These are phyloP conservation scores for Penicillium crystallinum DNA, from an alignment of 495 filamentous ascomycete genomes.

Conservation along the genomic window DNA sequence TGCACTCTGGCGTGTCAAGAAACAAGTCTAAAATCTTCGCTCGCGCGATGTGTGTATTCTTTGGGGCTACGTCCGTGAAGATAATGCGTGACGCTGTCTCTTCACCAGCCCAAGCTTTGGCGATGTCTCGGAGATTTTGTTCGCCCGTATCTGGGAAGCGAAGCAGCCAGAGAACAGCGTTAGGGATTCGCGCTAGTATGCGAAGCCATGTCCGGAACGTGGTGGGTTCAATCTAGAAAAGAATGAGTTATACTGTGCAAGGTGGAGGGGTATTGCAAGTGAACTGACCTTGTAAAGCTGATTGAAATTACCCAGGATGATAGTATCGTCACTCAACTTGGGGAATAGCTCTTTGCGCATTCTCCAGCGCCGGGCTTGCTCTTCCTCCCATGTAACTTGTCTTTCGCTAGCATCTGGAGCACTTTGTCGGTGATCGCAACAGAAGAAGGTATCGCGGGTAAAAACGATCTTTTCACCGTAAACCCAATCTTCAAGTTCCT, in stretches of 20 bases:
- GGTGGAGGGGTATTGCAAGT: not conserved
- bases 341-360: constrained; percentile 97
- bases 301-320: constrained; percentile 98
- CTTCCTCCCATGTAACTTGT: constrained; percentile 74
- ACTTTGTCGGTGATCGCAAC: constrained; percentile 94
- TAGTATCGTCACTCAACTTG: constrained; percentile 68
- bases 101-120: constrained; percentile 75
- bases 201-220: constrained; percentile 96
- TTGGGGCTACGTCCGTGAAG: constrained; percentile 96
- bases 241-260: constrained; percentile 3
- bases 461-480: constrained; percentile 97
- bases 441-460: constrained; percentile 95
- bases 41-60: constrained; percentile 88
- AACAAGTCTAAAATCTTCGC: constrained; percentile 92
- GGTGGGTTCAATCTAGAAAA: constrained; percentile 83
- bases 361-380: constrained; percentile 76
- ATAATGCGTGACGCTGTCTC: constrained; percentile 86
- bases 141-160: constrained; percentile 95
- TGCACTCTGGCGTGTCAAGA: constrained; percentile 96
- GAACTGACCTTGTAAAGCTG: constrained; percentile 90
- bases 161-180: constrained; percentile 90
- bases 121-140: constrained; percentile 73
- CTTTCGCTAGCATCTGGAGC: constrained; percentile 66
- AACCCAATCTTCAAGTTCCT: constrained; percentile 70
- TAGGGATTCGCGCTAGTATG: constrained; percentile 80